Evolutionary conservation across 306 rosid species (phyloP).

Genomic region (Quercus rubra): DNA sequence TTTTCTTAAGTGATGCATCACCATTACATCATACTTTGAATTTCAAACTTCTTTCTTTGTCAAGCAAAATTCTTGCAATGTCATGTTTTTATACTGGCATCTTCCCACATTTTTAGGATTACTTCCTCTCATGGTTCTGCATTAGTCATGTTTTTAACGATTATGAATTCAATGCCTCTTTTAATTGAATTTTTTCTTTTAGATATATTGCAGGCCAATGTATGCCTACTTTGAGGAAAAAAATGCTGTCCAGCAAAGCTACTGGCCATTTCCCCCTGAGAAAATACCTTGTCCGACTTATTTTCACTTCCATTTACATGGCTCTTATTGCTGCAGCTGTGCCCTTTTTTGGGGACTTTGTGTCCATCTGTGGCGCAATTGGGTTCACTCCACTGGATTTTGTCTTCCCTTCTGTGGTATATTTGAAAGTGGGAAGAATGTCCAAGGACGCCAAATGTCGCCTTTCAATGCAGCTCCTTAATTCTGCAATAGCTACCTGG

Average conservation of each 20-base stretch:
- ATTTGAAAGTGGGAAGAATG: constrained; percentile 47
- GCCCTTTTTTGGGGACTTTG: constrained; percentile 73
- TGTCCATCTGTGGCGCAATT: constrained; percentile 68
- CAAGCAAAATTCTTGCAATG: too few relatives aligned
- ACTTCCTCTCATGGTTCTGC: too few relatives aligned
- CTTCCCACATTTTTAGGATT: too few relatives aligned
- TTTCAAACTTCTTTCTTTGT: too few relatives aligned
- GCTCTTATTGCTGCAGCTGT: constrained; percentile 56
- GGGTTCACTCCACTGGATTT: constrained; percentile 76
- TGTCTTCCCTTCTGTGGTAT: constrained; percentile 70
- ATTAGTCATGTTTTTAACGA: not conserved
- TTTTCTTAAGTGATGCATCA: too few relatives aligned
- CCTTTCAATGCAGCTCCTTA: constrained; percentile 39
- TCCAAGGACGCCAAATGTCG: constrained; percentile 30
- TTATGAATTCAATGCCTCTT: not conserved
- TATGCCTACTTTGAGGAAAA: constrained; percentile 64
- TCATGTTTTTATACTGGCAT: too few relatives aligned
- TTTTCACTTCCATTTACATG: constrained; percentile 44
- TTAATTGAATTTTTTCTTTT: constrained; percentile 19
- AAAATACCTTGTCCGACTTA: constrained; percentile 31
- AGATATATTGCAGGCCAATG: constrained; percentile 85
- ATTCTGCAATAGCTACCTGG: constrained; percentile 53
- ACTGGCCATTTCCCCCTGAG: constrained; percentile 6
- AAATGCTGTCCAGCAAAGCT: constrained; percentile 26
- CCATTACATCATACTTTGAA: too few relatives aligned